Evolutionary conservation across 805 yeast species (phyloP).

Genomic region (Candida maltosa): DNA sequence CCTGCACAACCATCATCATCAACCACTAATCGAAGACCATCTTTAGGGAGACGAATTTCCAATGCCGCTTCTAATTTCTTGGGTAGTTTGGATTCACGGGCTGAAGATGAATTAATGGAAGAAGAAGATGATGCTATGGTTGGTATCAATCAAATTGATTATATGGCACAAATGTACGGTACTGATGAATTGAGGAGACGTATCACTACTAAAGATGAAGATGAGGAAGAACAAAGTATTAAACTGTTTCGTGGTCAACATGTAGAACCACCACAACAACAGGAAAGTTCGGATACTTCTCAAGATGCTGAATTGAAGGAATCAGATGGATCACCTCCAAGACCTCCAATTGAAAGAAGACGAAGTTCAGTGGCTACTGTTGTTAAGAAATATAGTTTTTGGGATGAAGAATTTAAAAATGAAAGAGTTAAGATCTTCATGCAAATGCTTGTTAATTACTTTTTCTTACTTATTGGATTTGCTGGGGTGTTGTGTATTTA

Average conservation of each 20-base stretch:
- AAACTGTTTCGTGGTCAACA: too few relatives aligned
- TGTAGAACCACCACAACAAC: too few relatives aligned
- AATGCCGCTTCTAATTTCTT: constrained; percentile 12
- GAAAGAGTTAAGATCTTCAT: constrained; percentile 18
- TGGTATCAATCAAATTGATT: constrained; percentile 5
- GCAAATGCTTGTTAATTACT: constrained; percentile 22
- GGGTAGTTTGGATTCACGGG: background rate
- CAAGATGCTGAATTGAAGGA: too few relatives aligned
- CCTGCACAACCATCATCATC: too few relatives aligned
- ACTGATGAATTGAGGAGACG: constrained; percentile 8
- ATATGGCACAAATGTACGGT: constrained; percentile 12
- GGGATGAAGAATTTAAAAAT: constrained; percentile 26
- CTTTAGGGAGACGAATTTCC: constrained; percentile 15
- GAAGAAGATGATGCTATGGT: constrained; percentile 7
- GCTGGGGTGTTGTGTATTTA: constrained; percentile 23
- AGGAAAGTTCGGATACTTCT: too few relatives aligned
- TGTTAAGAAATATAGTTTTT: constrained; percentile 22
- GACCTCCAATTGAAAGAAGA: background rate
- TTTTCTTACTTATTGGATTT: constrained; percentile 19
- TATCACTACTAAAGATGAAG: constrained; percentile 1
- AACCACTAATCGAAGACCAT: too few relatives aligned
- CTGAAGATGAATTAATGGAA: constrained; percentile 1
- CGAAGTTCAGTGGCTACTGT: constrained; percentile 16
- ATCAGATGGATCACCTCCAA: background rate
- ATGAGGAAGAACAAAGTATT: constrained; percentile 5